Base-by-base conservation (phyloP, 257 asterid genomes). In the Salvia splendens region DNA sequence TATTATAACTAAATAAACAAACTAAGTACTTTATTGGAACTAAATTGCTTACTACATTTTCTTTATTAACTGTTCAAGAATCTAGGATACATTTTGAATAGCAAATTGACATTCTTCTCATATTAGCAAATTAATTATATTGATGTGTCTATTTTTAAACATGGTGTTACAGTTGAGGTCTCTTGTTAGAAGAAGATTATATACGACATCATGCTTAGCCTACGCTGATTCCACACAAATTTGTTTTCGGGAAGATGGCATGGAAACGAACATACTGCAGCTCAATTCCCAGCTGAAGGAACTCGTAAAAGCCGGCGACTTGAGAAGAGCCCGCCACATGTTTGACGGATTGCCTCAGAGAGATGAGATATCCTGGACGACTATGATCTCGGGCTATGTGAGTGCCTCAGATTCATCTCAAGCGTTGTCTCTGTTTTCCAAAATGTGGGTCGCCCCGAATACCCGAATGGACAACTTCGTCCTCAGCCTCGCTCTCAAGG, bases 331-430 rank as follows among this genome's bases (percentile, higher is more conserved):
- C 12, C 95, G 97, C 63, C 68, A 81, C 46, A 12, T 87, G 94
- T 92, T 89, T 63, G 96, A 89, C 47, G 53, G 48, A 53, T 72
- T 87, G 86, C 85, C 96, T 62, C 84, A 80, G 10, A 85, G 73
- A 80, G 93, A 92, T 79, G 91, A 78, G 75, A 72, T 89, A 36
- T 71, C 95, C 12, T 92, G 98, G 98, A 89, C 95, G 42, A 87
- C 85, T 6, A 86, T 92, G 70, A 86, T 89, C 60, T 78, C 97
- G 1, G 98, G 87, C 67, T 92, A 92, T 15, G 89, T 92, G 35
- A 78, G 70, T 32, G 78, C 80, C 41, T 84, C 79, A 36, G 86
- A 84, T 60, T 49, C 83, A 14, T 70, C 82, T 11, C 89, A 87
- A 82, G 97, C 98, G 0, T 61, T 92, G 74, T 84, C 81, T 58